Conservation (phyloP, 257 asterid genomes). For the Solanum chmielewskii region DNA sequence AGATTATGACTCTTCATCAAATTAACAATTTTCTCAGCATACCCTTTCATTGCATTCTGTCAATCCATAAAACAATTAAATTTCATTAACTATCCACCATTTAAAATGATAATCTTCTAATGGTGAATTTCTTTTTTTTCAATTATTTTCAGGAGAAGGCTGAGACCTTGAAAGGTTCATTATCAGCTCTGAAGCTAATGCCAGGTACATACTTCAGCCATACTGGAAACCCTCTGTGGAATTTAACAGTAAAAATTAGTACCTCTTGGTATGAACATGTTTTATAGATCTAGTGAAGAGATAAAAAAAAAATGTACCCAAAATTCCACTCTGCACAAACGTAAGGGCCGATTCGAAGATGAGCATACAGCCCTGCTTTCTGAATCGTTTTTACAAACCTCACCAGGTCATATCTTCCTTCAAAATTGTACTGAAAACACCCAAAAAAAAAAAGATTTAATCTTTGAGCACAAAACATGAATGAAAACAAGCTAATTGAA, state of each 20-base stretch:
- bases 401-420: slow-evolving; percentile 18
- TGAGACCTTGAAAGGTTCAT: slow-evolving; percentile 20
- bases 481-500: neutral
- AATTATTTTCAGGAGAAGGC: neutral
- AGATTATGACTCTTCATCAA: slow-evolving; percentile 18
- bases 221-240: slow-evolving; percentile 17
- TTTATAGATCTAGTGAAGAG: neutral
- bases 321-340: slow-evolving; percentile 25
- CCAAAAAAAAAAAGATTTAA: neutral
- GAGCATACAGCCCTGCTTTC: slow-evolving; percentile 19
- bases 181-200: slow-evolving; percentile 18
- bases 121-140: neutral
- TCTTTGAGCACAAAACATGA: neutral
- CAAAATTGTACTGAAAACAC: slow-evolving; percentile 13
- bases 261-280: neutral
- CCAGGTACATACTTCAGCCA: slow-evolving; percentile 23
- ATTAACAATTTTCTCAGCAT: slow-evolving; percentile 15
- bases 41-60: slow-evolving; percentile 18
- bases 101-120: neutral
- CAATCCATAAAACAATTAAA: neutral
- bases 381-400: slow-evolving; percentile 16
- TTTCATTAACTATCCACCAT: neutral
- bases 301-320: slow-evolving; percentile 1
- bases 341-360: slow-evolving; percentile 19
- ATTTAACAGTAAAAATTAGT: neutral